These are phyloP conservation scores for Berberis vulgaris DNA, from an alignment of 164 flowering plant genomes.

Conservation along the genomic window DNA sequence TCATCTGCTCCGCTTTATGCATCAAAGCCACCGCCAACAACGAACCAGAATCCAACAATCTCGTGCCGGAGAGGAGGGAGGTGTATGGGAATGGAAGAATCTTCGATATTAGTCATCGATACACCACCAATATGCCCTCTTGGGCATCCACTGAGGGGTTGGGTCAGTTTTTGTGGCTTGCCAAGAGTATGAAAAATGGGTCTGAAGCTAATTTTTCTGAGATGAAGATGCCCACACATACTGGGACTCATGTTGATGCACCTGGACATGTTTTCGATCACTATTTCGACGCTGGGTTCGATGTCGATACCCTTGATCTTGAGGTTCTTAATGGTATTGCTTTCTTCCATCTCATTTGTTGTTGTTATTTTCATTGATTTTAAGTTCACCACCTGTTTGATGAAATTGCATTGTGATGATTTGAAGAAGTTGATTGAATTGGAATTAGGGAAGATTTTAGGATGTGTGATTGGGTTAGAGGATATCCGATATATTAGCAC, in stretches of 20 bases:
- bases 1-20: too few species aligned
- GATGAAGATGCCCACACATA: slow-evolving; percentile 70
- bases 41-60: too few species aligned
- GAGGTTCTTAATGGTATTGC: slow-evolving; percentile 66
- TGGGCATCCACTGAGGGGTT: slow-evolving; percentile 50
- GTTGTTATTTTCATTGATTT: too few species aligned
- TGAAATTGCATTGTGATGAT: too few species aligned
- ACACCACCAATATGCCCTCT: slow-evolving; percentile 42
- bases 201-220: slow-evolving; percentile 68
- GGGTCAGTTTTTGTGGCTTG: slow-evolving; percentile 68
- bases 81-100: slow-evolving; percentile 38
- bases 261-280: slow-evolving; percentile 84
- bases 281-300: slow-evolving; percentile 88
- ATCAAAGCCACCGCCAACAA: too few species aligned
- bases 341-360: too few species aligned
- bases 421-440: too few species aligned
- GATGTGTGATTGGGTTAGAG: too few species aligned
- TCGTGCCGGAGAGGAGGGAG: slow-evolving; percentile 18
- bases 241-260: slow-evolving; percentile 93
- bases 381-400: too few species aligned
- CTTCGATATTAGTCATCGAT: slow-evolving; percentile 62
- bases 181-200: slow-evolving; percentile 75
- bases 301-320: slow-evolving; percentile 82
- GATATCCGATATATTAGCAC: too few species aligned
- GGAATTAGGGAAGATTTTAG: too few species aligned